These are phyloP conservation scores for Microglena sp. DNA, from an alignment of 139 green algal genomes.

Conservation along the genomic window DNA sequence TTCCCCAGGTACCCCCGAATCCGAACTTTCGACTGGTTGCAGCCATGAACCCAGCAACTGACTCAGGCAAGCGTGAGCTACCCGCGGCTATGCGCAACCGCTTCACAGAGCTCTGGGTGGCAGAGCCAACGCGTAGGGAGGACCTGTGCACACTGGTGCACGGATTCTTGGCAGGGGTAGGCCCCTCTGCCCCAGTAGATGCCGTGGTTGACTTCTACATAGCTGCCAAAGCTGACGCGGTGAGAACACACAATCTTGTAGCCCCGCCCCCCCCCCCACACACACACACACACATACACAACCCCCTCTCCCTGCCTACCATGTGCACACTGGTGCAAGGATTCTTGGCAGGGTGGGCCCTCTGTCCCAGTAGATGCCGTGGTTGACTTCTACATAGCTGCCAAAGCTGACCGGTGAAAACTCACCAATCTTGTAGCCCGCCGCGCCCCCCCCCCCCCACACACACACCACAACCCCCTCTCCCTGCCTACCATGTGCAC, in stretches of 20 bases:
- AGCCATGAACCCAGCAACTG: conserved; percentile 97
- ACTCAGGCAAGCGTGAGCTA: conserved; percentile 91
- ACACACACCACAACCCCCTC: too few relatives aligned
- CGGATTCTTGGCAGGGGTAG: conserved; percentile 55
- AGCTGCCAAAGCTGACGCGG: conserved; percentile 61
- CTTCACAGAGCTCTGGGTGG: conserved; percentile 93
- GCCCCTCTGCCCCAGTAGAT: conserved; percentile 47
- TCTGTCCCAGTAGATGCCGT: conserved; percentile 58
- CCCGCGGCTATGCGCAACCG: conserved; percentile 69
- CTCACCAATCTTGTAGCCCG: too few relatives aligned
- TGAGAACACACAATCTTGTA: conserved; percentile 22
- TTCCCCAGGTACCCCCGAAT: conserved; percentile 62
- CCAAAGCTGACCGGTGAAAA: conserved; percentile 63
- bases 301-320: too few relatives aligned
- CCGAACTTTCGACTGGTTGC: conserved; percentile 88
- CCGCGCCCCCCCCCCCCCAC: too few relatives aligned
- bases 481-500: too few relatives aligned
- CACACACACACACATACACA: too few relatives aligned
- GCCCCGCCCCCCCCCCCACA: too few relatives aligned
- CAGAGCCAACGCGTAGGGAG: conserved; percentile 61
- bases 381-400: conserved; percentile 88
- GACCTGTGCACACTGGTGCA: conserved; percentile 76
- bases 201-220: conserved; percentile 90
- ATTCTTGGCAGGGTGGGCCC: conserved; percentile 57
- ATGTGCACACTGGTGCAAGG: conserved; percentile 62